A percentile compares a stretch with the other conserved stretches of the same genome.
Evolutionary conservation across 192 early-diverging fungal genomes (phyloP).

Genomic region (Phlyctochytrium planicorne): DNA sequence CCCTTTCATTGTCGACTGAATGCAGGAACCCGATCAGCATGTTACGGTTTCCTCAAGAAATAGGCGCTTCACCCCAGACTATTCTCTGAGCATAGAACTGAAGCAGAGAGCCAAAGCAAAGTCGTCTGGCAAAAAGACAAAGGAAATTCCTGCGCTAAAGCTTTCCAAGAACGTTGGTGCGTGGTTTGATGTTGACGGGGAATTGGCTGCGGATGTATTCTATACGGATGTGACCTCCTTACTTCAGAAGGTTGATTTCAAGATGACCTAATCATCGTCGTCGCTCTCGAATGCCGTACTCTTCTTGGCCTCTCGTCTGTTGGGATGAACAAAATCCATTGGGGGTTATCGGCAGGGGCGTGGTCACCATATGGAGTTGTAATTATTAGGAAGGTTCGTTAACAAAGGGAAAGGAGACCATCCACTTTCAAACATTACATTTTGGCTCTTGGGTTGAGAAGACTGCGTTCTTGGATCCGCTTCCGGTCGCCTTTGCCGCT

Average conservation of each 20-base stretch:
- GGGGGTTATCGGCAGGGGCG: too few species aligned
- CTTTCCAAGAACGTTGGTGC: conserved; percentile 31
- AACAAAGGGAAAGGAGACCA: too few species aligned
- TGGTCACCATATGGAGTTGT: too few species aligned
- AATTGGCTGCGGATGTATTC: conserved; percentile 26
- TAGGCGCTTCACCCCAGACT: conserved; percentile 28
- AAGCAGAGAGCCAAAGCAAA: not conserved
- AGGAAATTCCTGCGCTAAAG: conserved; percentile 2
- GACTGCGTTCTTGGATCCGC: too few species aligned
- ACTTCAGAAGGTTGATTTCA: conserved; percentile 11
- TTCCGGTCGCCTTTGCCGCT: too few species aligned
- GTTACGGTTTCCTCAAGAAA: conserved; percentile 24
- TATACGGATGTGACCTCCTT: conserved; percentile 21
- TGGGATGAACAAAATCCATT: too few species aligned
- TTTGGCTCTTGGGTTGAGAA: too few species aligned
- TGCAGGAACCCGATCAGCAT: conserved; percentile 29
- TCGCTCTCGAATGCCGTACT: too few species aligned
- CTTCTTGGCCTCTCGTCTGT: too few species aligned
- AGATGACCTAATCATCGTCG: too few species aligned
- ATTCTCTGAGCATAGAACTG: conserved; percentile 23
- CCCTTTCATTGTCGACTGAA: not conserved
- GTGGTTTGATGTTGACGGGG: conserved; percentile 43
- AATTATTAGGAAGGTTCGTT: too few species aligned
- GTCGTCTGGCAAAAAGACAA: conserved; percentile 1
- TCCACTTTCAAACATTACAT: too few species aligned